These are phyloP conservation scores for Calocybe indica DNA, from an alignment of 768 basidiomycete genomes.

Conservation along the genomic window DNA sequence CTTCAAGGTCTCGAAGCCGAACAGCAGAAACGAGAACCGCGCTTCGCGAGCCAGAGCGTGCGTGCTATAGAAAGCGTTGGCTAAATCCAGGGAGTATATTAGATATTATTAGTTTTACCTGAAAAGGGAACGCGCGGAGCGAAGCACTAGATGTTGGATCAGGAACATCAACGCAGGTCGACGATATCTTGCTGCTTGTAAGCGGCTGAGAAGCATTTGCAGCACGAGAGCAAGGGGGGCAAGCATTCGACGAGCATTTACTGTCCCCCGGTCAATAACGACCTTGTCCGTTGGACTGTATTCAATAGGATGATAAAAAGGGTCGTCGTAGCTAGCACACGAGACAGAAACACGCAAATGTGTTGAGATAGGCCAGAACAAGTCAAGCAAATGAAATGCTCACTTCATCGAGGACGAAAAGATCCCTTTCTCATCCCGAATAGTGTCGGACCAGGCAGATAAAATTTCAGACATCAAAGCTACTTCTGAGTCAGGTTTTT, in stretches of 20 bases:
- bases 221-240: conserved; percentile 80
- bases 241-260: conserved; percentile 68
- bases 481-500: conserved; percentile 77
- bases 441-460: conserved; percentile 82
- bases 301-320: conserved; percentile 78
- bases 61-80: conserved; percentile 45
- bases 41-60: conserved; percentile 89
- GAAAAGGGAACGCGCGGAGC: conserved; percentile 72
- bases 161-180: conserved; percentile 80
- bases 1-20: conserved; percentile 88
- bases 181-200: conserved; percentile 91
- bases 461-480: conserved; percentile 81
- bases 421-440: conserved; percentile 71
- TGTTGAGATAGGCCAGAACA: too few relatives aligned
- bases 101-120: conserved; percentile 49
- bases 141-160: conserved; percentile 76
- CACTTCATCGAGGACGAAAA: conserved; percentile 83
- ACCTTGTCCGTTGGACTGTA: conserved; percentile 91
- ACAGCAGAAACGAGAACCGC: conserved; percentile 84
- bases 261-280: conserved; percentile 65
- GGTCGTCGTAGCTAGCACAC: conserved; percentile 68
- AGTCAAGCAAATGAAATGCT: conserved; percentile 20
- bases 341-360: not conserved
- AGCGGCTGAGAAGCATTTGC: conserved; percentile 83
- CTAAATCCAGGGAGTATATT: not conserved